These are phyloP conservation scores for Claviceps sp. DNA, from an alignment of 2,329 filamentous ascomycete genomes.

Conservation along the genomic window DNA sequence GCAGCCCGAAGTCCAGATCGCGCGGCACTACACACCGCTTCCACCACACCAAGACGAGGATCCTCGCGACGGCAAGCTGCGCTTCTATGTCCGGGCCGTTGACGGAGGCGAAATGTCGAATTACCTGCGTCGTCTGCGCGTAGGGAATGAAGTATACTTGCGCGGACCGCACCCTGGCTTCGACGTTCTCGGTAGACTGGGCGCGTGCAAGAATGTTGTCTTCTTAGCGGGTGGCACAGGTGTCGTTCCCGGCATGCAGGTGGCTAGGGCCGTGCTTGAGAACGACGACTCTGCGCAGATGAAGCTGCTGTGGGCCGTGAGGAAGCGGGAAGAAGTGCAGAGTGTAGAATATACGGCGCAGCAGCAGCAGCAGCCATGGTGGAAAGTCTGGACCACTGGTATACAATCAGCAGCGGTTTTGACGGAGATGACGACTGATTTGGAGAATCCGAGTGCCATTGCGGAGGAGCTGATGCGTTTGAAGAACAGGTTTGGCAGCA, in stretches of 20 bases:
- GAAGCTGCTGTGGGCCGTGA: constrained; percentile 71
- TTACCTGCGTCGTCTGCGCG: constrained; percentile 55
- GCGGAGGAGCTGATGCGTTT: constrained; percentile 50
- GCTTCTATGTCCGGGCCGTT: constrained; percentile 69
- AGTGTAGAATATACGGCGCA: background rate
- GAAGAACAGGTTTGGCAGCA: constrained; percentile 40
- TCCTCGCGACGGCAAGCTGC: constrained; percentile 32
- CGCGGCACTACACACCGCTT: constrained; percentile 79
- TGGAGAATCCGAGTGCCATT: constrained; percentile 30
- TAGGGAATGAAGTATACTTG: constrained; percentile 55
- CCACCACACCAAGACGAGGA: constrained; percentile 33
- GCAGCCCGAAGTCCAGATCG: constrained; percentile 88
- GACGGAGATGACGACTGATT: constrained; percentile 10
- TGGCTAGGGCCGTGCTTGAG: constrained; percentile 48
- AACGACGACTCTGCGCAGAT: constrained; percentile 27
- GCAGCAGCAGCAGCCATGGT: constrained; percentile 9
- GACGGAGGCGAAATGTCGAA: constrained; percentile 72
- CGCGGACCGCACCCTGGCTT: constrained; percentile 69
- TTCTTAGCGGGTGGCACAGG: constrained; percentile 90
- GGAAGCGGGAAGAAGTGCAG: constrained; percentile 40
- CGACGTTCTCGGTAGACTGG: constrained; percentile 24
- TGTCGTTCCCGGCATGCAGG: constrained; percentile 78
- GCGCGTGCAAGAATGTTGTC: constrained; percentile 36
- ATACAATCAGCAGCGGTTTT: constrained; percentile 5
- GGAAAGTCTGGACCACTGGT: constrained; percentile 11